Conservation (phyloP, 2,329 filamentous ascomycete species). For the Fusarium sublunatum region DNA sequence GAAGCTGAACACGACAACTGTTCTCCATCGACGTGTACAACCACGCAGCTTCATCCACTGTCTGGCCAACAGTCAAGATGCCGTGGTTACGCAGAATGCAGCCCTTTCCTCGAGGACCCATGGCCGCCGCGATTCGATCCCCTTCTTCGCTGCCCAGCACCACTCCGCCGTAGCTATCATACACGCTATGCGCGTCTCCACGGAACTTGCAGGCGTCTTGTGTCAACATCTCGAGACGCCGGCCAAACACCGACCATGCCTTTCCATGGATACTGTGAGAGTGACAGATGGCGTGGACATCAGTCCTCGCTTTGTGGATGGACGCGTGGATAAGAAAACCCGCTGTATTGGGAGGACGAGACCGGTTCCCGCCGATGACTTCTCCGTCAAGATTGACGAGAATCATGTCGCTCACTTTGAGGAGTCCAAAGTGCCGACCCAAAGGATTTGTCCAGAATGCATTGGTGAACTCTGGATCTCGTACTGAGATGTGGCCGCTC, state of each 20-base stretch:
- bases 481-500: constrained; percentile 73
- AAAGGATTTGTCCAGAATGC: constrained; percentile 76
- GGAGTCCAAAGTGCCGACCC: constrained; percentile 72
- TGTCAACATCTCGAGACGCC: constrained; percentile 74
- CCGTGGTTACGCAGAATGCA: constrained; percentile 78
- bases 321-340: constrained; percentile 76
- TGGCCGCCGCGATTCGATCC: constrained; percentile 67
- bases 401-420: constrained; percentile 75
- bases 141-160: constrained; percentile 72
- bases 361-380: constrained; percentile 71
- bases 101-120: constrained; percentile 68
- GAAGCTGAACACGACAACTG: constrained; percentile 62
- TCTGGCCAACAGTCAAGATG: constrained; percentile 73
- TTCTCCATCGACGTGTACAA: constrained; percentile 75
- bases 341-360: constrained; percentile 71
- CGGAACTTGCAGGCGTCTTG: constrained; percentile 74
- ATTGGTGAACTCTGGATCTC: constrained; percentile 69
- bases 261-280: constrained; percentile 73
- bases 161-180: constrained; percentile 64
- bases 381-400: constrained; percentile 70
- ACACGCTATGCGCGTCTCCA: constrained; percentile 70
- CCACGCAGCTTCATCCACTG: constrained; percentile 79
- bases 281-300: constrained; percentile 76
- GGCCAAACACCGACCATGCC: constrained; percentile 73
- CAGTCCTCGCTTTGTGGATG: constrained; percentile 71